These are phyloP conservation scores for Glycine tomentella DNA, from an alignment of 306 rosid species.

Conservation along the genomic window DNA sequence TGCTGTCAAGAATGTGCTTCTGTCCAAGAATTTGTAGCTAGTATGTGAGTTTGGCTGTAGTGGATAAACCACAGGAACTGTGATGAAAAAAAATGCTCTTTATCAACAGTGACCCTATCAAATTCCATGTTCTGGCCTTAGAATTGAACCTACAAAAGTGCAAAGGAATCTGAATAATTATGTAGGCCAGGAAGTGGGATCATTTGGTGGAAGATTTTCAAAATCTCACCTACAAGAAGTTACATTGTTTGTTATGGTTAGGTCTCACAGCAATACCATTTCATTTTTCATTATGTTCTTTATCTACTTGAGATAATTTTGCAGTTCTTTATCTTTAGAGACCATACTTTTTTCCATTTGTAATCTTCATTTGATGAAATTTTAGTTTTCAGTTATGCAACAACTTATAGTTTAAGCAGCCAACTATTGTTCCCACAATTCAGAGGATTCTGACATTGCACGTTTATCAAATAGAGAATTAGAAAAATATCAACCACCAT, in stretches of 20 bases:
- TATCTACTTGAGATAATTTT: constrained; percentile 7
- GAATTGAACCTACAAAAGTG: constrained; percentile 38
- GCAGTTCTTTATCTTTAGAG: background rate
- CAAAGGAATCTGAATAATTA: constrained; percentile 45
- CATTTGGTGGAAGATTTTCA: constrained; percentile 41
- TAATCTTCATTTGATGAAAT: constrained; percentile 41
- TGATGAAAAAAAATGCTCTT: constrained; percentile 31
- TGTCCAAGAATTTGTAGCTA: constrained; percentile 39
- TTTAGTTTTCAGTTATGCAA: constrained; percentile 24
- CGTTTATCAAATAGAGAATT: constrained; percentile 25
- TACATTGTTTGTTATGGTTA: constrained; percentile 20
- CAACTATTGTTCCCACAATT: constrained; percentile 12
- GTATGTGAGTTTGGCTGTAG: constrained; percentile 41
- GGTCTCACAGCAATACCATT: constrained; percentile 32
- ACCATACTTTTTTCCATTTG: constrained; percentile 1
- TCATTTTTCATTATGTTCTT: constrained; percentile 7
- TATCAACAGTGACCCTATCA: constrained; percentile 32
- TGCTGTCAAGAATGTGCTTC: constrained; percentile 39
- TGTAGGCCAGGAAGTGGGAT: constrained; percentile 46
- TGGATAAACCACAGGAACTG: constrained; percentile 34
- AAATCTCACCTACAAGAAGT: constrained; percentile 27
- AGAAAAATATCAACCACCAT: constrained; percentile 7
- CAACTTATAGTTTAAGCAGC: constrained; percentile 15
- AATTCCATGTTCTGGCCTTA: constrained; percentile 17
- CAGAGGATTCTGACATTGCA: constrained; percentile 20